Evolutionary conservation across 2,329 filamentous ascomycete species (phyloP).

Genomic region (Rhytidhysteron rufulum): DNA sequence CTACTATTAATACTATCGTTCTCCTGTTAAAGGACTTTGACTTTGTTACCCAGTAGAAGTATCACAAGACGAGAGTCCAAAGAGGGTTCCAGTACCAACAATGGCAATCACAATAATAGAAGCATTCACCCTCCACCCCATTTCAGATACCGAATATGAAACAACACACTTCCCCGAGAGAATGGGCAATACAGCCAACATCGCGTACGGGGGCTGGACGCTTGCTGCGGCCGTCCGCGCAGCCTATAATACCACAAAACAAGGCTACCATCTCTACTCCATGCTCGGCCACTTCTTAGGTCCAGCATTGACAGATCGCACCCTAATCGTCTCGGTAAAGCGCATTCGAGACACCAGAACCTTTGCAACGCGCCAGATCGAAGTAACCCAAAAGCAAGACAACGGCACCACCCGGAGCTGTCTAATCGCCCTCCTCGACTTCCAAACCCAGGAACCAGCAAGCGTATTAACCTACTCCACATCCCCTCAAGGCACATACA

Average conservation of each 20-base stretch:
- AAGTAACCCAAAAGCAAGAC: constrained; percentile 41
- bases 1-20: too few species aligned
- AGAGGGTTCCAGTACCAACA: too few species aligned
- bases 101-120: background rate
- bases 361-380: constrained; percentile 47
- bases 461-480: constrained; percentile 37
- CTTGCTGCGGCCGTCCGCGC: constrained; percentile 40
- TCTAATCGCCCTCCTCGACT: constrained; percentile 45
- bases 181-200: constrained; percentile 33
- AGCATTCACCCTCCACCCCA: constrained; percentile 1
- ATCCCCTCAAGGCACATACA: constrained; percentile 31
- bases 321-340: constrained; percentile 35
- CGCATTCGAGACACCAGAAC: constrained; percentile 43
- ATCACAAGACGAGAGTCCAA: too few species aligned
- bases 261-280: constrained; percentile 43
- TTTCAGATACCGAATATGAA: constrained; percentile 6
- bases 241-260: constrained; percentile 38
- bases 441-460: constrained; percentile 41
- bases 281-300: constrained; percentile 46
- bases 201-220: constrained; percentile 47
- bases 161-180: constrained; percentile 28
- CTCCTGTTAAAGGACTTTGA: too few species aligned
- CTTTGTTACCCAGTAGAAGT: too few species aligned
- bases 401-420: constrained; percentile 37
- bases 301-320: constrained; percentile 40